Evolutionary conservation across 1,139 yeast species (phyloP), one percentile per base, ranked within the genome.

Genomic region (Geotrichum macrosporum): DNA sequence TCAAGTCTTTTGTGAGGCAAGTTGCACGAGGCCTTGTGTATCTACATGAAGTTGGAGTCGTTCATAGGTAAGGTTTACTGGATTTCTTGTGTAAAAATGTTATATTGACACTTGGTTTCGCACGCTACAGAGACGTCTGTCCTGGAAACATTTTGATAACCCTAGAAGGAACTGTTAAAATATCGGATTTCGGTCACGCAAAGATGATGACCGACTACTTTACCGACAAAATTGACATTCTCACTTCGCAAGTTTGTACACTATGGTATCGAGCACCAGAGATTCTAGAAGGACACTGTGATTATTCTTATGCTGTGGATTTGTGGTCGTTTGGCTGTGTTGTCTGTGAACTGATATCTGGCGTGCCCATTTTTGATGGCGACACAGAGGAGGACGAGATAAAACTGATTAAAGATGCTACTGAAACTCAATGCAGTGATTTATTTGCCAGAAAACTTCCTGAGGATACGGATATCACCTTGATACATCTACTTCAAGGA

Each of bases 141-240:
- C 98, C 98, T 2, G 97, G 89, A 64, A 92, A 92, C 65, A 71
- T 92, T 56, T 75, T 92, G 59, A 89, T 94, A 58, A 87, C 84
- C 64, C 74, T 73, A 59, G 87, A 87, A 62, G 97, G 97, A 6
- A 94, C 85, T 62, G 73, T 92, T 59, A 92, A 92, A 65, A 72
- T 92, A 52, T 97, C 95, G 13, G 98, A 92, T 70, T 92, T 92
- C 66, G 98, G 98, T 31, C 75, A 92, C 46, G 98, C 98, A 1
- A 20, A n/a, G 13, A 8, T 8, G 36, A 33, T 13, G 21, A 36
- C 12, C 32, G 33, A 34, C 18, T 21, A 12, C 4, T n/a, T n/a
- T n/a, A n/a, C n/a, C n/a, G n/a, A n/a, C n/a, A n/a, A n/a, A n/a
- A n/a, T n/a, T n/a, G n/a, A n/a, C n/a, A n/a, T n/a, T n/a, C n/a